Evolutionary conservation across 352 stramenopile genomes (phyloP).

Genomic region (Halophytophthora polymorphica): DNA sequence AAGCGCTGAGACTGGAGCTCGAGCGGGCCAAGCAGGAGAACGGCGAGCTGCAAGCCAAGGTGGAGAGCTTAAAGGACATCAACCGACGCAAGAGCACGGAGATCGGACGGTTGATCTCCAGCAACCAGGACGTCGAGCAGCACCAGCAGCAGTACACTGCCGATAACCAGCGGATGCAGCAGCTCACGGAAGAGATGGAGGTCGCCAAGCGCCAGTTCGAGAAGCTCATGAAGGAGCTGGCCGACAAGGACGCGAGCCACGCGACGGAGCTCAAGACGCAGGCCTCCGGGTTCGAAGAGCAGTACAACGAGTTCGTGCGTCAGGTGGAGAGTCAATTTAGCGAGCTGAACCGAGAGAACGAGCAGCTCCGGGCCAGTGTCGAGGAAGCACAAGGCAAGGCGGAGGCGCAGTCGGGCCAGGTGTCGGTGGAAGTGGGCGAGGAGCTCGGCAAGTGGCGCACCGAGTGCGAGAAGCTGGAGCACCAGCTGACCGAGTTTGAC

Average conservation of each 20-base stretch:
- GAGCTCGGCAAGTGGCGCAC: slow-evolving; percentile 49
- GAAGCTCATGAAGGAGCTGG: slow-evolving; percentile 36
- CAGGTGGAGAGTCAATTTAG: slow-evolving; percentile 52
- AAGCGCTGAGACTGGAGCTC: slow-evolving; percentile 34
- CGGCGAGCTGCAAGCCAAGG: slow-evolving; percentile 33
- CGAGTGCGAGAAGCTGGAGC: slow-evolving; percentile 48
- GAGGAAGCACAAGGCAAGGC: slow-evolving; percentile 49
- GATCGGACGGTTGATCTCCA: slow-evolving; percentile 45
- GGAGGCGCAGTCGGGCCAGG: slow-evolving; percentile 23
- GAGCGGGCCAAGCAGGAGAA: slow-evolving; percentile 38
- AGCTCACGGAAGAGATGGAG: slow-evolving; percentile 37
- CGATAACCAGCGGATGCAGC: slow-evolving; percentile 36
- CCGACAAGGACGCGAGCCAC: slow-evolving; percentile 42
- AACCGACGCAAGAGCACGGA: slow-evolving; percentile 55
- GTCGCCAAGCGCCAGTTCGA: slow-evolving; percentile 38
- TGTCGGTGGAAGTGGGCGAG: slow-evolving; percentile 26
- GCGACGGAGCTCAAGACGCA: slow-evolving; percentile 48
- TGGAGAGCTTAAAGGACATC: slow-evolving; percentile 47
- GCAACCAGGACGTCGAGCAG: slow-evolving; percentile 35
- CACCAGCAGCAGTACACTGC: slow-evolving; percentile 17
- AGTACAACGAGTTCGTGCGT: slow-evolving; percentile 53
- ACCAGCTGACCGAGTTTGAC: slow-evolving; percentile 29
- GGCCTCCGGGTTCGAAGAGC: slow-evolving; percentile 44
- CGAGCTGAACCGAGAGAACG: slow-evolving; percentile 47
- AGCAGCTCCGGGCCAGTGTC: slow-evolving; percentile 47